Base-by-base conservation (phyloP, 208 protist species). In the Crithidia mellificae region DNA sequence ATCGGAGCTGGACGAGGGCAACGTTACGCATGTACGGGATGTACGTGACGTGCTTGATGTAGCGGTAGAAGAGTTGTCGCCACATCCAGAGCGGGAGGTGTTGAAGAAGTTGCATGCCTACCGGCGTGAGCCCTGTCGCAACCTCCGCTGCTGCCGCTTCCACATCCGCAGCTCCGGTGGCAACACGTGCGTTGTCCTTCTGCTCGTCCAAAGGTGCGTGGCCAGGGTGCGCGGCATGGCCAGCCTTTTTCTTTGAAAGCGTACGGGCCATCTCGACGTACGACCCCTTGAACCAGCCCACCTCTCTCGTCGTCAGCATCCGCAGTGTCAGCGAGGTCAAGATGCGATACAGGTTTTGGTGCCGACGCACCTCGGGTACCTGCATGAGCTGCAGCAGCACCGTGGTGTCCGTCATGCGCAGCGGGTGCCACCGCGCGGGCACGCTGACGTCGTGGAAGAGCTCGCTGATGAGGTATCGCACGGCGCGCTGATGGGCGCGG, bases 371-470 rank as follows among this genome's bases (percentile, higher is more conserved):
- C 14, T 1, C 14, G 0, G 27, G 6, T 0, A 63, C 15, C 57
- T 63, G 43, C 22, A 63, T 1, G 15, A 51, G 29, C 44, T 52
- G 57, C 57, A 63, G n/a, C 25, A 63, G 57, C 14, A 29, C n/a
- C 11, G 39, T 5, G 6, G 57, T 41, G 22, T 63, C 57, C 7
- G 30, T 53, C 1, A 43, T 9, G n/a, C 57, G 39, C 22, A 63
- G 44, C 29, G 44, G 44, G 15, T 63, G 43, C 39, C n/a, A 63
- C 20, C 27, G 29, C 20, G 1, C 38, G 0, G 57, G 43, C 11
- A 53, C 57, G 1, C 19, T 51, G 9, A 63, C 14, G 17, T 63
- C 12, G 15, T 2, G 6, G 17, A 25, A 25, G 1, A 63, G 25
- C 43, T 51, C 57, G 12, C 5, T 0, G 17, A 14, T 30, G 15